Evolutionary conservation across 2,329 filamentous ascomycete species (phyloP), one percentile per base, ranked within the genome.

Genomic region (Talaromyces sp.): DNA sequence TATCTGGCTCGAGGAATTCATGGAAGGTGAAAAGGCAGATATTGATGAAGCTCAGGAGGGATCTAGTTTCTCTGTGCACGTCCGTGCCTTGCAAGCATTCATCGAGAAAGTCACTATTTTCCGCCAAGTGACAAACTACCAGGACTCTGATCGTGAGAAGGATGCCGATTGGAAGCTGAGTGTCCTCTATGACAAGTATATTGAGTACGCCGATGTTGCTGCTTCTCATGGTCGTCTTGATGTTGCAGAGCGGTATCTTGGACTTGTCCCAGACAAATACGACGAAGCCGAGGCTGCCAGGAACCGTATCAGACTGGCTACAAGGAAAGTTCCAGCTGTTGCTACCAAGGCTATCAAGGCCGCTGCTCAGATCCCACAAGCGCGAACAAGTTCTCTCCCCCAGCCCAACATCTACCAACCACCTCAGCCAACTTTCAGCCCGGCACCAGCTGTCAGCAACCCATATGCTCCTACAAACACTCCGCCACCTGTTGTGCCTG

Each of bases 21-120:
- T 92, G 70, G 93, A 98, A 79, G 86, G 88, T 27, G 93, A 97
- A 77, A 87, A 90, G 72, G 87, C 88, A 53, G 88, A 88, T 13
- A 82, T 96, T 68, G 85, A 92, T 71, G 85, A 89, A 68, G 83
- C 86, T 22, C 84, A 84, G 27, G 87, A 87, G 38, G 91, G 93
- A 72, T 94, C 91, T 25, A 90, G 88, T 65, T 99, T 97, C 80
- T 96, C 94, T 0, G 88, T 98, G 59, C 95, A 98, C 73, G 93
- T 94, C 64, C 88, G 89, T 68, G 90, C 91, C 56, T 82, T 99
- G 51, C 95, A 98, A 78, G 89, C 91, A 70, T 94, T 99, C 74
- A 96, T 99, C 68, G 95, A 99, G 81, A 99, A 99, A 83, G 95
- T 99, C 56, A 96, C 93, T 0, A 87, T 99, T 63, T 99, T 99